Conservation (phyloP, 129 eudicot species). For the Flaveria trinervia region DNA sequence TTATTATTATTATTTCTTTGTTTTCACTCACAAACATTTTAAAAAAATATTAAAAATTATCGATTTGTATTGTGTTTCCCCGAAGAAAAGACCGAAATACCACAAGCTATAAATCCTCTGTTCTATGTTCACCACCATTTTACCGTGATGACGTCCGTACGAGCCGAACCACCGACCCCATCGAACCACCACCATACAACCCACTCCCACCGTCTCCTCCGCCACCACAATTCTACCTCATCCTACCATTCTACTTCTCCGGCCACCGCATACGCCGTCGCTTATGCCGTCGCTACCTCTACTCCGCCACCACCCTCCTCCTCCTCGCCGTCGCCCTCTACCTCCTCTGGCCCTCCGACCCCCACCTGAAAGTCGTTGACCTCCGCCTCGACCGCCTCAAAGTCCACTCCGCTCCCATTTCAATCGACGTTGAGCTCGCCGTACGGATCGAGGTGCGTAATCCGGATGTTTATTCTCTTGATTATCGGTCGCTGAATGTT, state of each 20-base stretch:
- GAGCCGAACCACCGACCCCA: constrained; percentile 23
- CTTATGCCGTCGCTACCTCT: constrained; percentile 35
- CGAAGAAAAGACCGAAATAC: background rate
- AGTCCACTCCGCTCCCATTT: constrained; percentile 51
- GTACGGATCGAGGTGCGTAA: constrained; percentile 53
- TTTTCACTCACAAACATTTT: too few relatives aligned
- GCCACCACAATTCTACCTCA: constrained; percentile 43
- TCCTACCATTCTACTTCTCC: constrained; percentile 44
- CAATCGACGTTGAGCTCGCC: constrained; percentile 58
- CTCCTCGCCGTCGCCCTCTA: constrained; percentile 56
- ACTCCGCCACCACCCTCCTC: constrained; percentile 41
- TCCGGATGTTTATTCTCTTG: constrained; percentile 55
- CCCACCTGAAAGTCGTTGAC: constrained; percentile 56
- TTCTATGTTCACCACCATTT: too few relatives aligned
- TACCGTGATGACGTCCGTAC: constrained; percentile 32
- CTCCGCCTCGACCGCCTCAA: constrained; percentile 47
- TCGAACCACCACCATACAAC: constrained; percentile 35
- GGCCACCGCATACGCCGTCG: constrained; percentile 39
- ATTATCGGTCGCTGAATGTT: constrained; percentile 41
- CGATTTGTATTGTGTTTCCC: too few relatives aligned
- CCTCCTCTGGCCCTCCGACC: constrained; percentile 89
- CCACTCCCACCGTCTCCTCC: constrained; percentile 38
- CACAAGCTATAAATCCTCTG: background rate
- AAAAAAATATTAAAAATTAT: too few relatives aligned
- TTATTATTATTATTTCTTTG: too few relatives aligned